Conservation (phyloP, 208 protist species). For the Angomonas deanei region DNA sequence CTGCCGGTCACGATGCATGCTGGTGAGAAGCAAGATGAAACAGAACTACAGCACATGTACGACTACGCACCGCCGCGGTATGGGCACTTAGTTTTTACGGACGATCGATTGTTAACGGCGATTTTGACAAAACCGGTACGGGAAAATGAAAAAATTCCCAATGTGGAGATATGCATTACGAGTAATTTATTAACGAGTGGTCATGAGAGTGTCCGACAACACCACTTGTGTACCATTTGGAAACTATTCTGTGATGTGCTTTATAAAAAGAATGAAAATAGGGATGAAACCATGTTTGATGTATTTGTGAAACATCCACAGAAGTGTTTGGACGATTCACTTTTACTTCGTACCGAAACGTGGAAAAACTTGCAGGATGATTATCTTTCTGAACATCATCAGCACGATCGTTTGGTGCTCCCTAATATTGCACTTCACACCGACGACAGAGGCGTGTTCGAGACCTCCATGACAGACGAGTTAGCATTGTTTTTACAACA, state of each 20-base stretch:
- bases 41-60: slow-evolving; percentile 65
- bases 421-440: slow-evolving; percentile 73
- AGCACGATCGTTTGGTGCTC: slow-evolving; percentile 3
- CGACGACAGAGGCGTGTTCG: slow-evolving; percentile 86
- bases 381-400: neutral
- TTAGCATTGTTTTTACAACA: slow-evolving; percentile 42
- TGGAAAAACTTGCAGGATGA: no score
- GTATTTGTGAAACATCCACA: neutral
- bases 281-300: neutral
- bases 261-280: neutral
- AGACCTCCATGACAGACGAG: slow-evolving; percentile 55
- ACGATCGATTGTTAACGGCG: slow-evolving; percentile 1
- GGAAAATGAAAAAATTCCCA: slow-evolving; percentile 11
- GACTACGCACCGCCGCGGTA: slow-evolving; percentile 48
- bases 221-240: slow-evolving; percentile 47
- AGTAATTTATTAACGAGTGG: slow-evolving; percentile 76
- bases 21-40: slow-evolving; percentile 68
- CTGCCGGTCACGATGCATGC: slow-evolving; percentile 71
- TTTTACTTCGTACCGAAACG: no score
- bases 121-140: neutral
- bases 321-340: neutral
- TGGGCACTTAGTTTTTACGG: slow-evolving; percentile 57
- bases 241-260: slow-evolving; percentile 51
- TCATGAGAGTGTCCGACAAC: slow-evolving; percentile 37
- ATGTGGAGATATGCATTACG: slow-evolving; percentile 83